These are phyloP conservation scores for Tolypocladium paradoxum DNA, from an alignment of 2,329 filamentous ascomycete genomes.

Conservation along the genomic window DNA sequence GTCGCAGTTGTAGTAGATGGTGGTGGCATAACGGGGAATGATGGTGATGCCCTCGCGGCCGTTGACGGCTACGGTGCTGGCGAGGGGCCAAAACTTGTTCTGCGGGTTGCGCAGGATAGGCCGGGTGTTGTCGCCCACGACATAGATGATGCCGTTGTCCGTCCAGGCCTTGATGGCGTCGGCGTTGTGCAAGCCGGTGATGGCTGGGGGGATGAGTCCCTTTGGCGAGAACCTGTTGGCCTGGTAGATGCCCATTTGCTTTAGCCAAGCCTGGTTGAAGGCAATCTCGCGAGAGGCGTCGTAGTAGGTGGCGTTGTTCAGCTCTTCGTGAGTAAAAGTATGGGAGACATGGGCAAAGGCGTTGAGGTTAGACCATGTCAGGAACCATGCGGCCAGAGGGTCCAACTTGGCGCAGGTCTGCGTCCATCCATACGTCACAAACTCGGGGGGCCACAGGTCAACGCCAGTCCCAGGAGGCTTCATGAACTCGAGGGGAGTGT, in stretches of 20 bases:
- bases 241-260: constrained; percentile 36
- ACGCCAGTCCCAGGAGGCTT: constrained; percentile 39
- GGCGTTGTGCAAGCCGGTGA: constrained; percentile 54
- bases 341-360: constrained; percentile 49
- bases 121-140: constrained; percentile 54
- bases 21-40: constrained; percentile 49
- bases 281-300: constrained; percentile 46
- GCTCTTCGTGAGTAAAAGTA: constrained; percentile 48
- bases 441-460: constrained; percentile 38
- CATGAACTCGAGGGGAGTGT: constrained; percentile 32
- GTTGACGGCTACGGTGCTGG: constrained; percentile 36
- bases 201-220: constrained; percentile 51
- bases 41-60: constrained; percentile 45
- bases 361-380: constrained; percentile 34
- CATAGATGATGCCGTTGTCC: constrained; percentile 47
- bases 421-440: constrained; percentile 40
- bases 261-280: constrained; percentile 50
- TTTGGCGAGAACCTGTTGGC: constrained; percentile 36
- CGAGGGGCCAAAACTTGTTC: constrained; percentile 44
- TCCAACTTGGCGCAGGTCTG: constrained; percentile 37
- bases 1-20: constrained; percentile 56
- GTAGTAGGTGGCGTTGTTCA: constrained; percentile 49
- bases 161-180: constrained; percentile 49
- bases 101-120: constrained; percentile 38
- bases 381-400: constrained; percentile 42